Evolutionary conservation across 2,329 filamentous ascomycete genomes (phyloP).

Genomic region (Paracamarosporium sp.): DNA sequence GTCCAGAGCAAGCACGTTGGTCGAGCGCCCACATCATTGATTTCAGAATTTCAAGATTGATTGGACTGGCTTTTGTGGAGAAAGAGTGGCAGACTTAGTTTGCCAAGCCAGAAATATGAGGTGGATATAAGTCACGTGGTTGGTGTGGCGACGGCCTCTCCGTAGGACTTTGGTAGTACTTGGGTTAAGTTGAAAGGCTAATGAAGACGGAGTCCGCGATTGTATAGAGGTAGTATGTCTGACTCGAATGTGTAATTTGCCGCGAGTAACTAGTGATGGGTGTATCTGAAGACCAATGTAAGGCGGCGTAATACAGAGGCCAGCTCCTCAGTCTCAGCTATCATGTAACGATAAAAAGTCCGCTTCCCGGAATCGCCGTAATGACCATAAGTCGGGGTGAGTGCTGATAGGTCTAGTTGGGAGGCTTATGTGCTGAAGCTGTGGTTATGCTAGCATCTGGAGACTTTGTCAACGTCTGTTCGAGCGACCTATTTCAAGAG

Average conservation of each 20-base stretch:
- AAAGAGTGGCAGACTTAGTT: not conserved
- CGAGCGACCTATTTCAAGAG: not conserved
- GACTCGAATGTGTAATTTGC: constrained; percentile 1
- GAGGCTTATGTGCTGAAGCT: not conserved
- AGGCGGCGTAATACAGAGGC: not conserved
- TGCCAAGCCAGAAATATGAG: not conserved
- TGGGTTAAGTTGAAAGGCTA: not conserved
- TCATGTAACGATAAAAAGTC: not conserved
- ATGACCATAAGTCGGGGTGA: not conserved
- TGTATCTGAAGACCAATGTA: not conserved
- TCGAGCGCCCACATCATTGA: not conserved
- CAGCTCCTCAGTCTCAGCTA: not conserved
- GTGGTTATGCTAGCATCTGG: not conserved
- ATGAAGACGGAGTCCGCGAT: not conserved
- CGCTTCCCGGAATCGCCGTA: not conserved
- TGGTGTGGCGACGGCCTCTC: constrained; percentile 15
- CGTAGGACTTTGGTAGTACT: not conserved
- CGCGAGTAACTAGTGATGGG: constrained; percentile 2
- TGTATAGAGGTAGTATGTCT: not conserved
- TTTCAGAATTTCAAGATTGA: not conserved
- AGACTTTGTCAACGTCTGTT: not conserved
- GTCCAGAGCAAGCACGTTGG: not conserved
- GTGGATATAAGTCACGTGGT: constrained; percentile 3
- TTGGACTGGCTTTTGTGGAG: not conserved
- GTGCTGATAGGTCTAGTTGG: not conserved